A percentile compares a stretch with the other conserved stretches of the same genome.
Evolutionary conservation across 169 alveolate genomes (phyloP).

Genomic region (Cystoisospora suis): DNA sequence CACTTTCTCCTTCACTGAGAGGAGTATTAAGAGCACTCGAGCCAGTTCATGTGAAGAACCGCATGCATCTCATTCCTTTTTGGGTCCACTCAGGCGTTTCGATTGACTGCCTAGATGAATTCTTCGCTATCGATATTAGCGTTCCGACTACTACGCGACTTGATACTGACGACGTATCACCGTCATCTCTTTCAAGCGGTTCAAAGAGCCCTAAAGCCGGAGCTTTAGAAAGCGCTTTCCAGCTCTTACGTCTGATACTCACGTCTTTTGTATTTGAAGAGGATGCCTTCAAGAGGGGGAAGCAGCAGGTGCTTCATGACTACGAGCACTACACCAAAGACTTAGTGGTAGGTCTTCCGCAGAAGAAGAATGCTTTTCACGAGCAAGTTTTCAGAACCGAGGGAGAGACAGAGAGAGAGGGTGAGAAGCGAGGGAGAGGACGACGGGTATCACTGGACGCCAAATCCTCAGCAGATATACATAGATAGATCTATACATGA

Average conservation of each 20-base stretch:
- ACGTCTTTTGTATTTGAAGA: conserved; percentile 73
- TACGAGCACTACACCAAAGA: conserved; percentile 54
- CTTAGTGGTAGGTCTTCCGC: conserved; percentile 29
- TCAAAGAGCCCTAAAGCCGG: conserved; percentile 11
- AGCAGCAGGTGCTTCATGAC: conserved; percentile 69
- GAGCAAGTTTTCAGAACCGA: not conserved
- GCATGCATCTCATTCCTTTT: not conserved
- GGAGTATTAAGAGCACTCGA: too few species aligned
- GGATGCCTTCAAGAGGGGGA: conserved; percentile 78
- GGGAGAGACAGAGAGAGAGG: not conserved
- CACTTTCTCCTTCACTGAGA: too few species aligned
- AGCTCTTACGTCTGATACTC: conserved; percentile 61
- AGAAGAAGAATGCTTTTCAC: not conserved
- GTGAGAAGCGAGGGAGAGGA: not conserved
- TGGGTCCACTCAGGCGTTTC: conserved; percentile 72
- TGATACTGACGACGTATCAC: conserved; percentile 51
- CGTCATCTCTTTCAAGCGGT: too few species aligned
- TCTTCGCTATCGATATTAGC: conserved; percentile 76
- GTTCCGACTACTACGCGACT: conserved; percentile 49
- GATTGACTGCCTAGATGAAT: conserved; percentile 79
- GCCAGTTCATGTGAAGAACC: not conserved
- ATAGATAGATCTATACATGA: not conserved
- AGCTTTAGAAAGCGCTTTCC: conserved; percentile 62
- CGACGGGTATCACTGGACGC: not conserved
- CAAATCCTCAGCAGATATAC: not conserved